Percentiles rank a stretch among this genome's conserved stretches.
Evolutionary conservation across 148 eudicot genomes (phyloP).

Genomic region (Camellia lanceoleosa): DNA sequence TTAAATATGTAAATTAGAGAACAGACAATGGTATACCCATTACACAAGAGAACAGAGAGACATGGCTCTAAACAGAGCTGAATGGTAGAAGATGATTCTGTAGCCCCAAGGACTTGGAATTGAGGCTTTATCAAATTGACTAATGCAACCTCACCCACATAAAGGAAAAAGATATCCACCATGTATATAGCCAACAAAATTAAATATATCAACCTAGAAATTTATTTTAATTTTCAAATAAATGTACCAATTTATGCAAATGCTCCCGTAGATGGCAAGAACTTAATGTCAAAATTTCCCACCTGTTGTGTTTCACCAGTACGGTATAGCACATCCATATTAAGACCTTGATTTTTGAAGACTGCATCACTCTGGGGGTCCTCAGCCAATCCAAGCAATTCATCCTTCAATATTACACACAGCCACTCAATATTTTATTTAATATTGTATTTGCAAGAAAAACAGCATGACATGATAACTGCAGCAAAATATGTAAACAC

Average conservation of each 20-base stretch:
- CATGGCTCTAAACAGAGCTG: background rate
- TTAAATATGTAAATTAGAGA: no score
- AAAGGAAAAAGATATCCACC: background rate
- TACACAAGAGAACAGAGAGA: background rate
- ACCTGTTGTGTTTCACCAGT: conserved; percentile 92
- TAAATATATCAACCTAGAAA: background rate
- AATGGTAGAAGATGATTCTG: background rate
- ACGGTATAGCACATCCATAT: conserved; percentile 79
- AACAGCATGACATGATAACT: background rate
- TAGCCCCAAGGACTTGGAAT: background rate
- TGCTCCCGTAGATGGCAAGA: background rate
- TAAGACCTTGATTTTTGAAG: conserved; percentile 58
- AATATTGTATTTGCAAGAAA: background rate
- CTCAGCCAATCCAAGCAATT: conserved; percentile 83
- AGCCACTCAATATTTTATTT: background rate
- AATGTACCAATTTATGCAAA: background rate
- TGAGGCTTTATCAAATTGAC: background rate
- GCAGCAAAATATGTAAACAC: background rate
- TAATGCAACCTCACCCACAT: background rate
- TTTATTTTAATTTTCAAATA: background rate
- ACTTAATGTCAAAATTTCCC: background rate
- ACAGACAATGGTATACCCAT: background rate
- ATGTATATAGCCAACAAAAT: background rate
- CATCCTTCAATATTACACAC: conserved; percentile 55
- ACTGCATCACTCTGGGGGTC: conserved; percentile 46